Conservation (phyloP, 208 protist genomes). For the Sergeia podlipaevii region DNA sequence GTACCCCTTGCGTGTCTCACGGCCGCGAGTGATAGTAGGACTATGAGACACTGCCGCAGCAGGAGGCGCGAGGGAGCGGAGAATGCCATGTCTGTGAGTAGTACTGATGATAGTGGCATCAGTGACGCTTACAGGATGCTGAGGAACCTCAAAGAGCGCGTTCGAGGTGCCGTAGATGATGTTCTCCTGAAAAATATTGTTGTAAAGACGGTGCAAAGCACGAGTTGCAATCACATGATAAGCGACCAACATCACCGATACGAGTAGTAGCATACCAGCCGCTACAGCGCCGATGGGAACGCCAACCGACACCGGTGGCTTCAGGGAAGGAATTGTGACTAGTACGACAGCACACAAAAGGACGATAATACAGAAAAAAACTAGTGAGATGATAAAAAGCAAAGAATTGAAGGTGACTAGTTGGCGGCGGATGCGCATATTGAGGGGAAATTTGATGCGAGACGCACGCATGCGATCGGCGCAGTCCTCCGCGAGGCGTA, state of each 20-base stretch:
- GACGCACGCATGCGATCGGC: slow-evolving; percentile 53
- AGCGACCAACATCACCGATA: slow-evolving; percentile 24
- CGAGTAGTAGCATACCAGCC: slow-evolving; percentile 37
- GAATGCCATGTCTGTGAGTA: too few species aligned
- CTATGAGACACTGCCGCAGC: not conserved
- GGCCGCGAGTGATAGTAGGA: slow-evolving; percentile 1
- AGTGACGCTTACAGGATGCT: too few species aligned
- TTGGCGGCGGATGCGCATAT: slow-evolving; percentile 37
- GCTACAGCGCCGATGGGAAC: slow-evolving; percentile 42
- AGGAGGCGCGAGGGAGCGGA: too few species aligned
- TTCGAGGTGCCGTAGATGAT: slow-evolving; percentile 27
- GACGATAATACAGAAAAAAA: slow-evolving; percentile 43
- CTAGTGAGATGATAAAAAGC: slow-evolving; percentile 32
- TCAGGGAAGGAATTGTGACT: slow-evolving; percentile 45
- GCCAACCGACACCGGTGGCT: slow-evolving; percentile 29
- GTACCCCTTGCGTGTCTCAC: slow-evolving; percentile 62
- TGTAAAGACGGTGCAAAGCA: slow-evolving; percentile 54
- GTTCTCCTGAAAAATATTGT: slow-evolving; percentile 37
- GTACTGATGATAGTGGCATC: too few species aligned
- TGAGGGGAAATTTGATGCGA: slow-evolving; percentile 53
- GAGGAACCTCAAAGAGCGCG: too few species aligned
- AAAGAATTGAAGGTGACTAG: slow-evolving; percentile 39
- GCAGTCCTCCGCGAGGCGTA: slow-evolving; percentile 68
- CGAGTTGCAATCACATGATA: slow-evolving; percentile 37
- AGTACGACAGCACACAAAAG: slow-evolving; percentile 39